Percentiles rank a stretch among this genome's conserved stretches.
Conservation (phyloP, 2,329 filamentous ascomycete species). For the Cytospora leucostoma region DNA sequence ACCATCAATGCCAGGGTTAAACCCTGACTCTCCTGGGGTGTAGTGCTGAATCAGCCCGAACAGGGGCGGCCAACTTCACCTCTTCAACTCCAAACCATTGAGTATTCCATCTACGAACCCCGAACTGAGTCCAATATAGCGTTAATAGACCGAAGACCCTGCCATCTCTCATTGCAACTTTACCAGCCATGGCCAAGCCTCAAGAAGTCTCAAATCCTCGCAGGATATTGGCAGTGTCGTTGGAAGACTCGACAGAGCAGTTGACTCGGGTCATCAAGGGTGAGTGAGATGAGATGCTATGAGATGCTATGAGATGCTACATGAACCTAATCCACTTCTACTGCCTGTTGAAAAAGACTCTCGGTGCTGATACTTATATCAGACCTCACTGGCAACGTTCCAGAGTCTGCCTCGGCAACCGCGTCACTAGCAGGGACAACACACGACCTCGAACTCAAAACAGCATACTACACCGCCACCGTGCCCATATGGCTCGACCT, state of each 20-base stretch:
- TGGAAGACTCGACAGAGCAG: constrained; percentile 47
- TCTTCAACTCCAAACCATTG: neutral
- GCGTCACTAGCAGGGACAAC: constrained; percentile 59
- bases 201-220: constrained; percentile 52
- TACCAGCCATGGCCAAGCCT: constrained; percentile 20
- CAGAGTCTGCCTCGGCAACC: constrained; percentile 39
- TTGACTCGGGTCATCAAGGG: constrained; percentile 57
- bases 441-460: constrained; percentile 57
- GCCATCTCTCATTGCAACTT: neutral
- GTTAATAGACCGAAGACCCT: too few species aligned
- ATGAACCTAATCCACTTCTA: constrained; percentile 10
- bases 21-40: neutral
- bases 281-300: constrained; percentile 34
- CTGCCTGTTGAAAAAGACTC: neutral
- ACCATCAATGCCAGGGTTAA: neutral
- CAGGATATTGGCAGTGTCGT: constrained; percentile 60
- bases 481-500: constrained; percentile 71
- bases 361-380: constrained; percentile 27
- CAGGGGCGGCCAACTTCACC: constrained; percentile 1
- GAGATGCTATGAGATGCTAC: neutral
- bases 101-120: too few species aligned
- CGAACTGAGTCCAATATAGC: too few species aligned
- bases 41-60: neutral
- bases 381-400: constrained; percentile 57
- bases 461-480: constrained; percentile 60